These are phyloP conservation scores for Centella asiatica DNA, from an alignment of 129 eudicot species.

Conservation along the genomic window DNA sequence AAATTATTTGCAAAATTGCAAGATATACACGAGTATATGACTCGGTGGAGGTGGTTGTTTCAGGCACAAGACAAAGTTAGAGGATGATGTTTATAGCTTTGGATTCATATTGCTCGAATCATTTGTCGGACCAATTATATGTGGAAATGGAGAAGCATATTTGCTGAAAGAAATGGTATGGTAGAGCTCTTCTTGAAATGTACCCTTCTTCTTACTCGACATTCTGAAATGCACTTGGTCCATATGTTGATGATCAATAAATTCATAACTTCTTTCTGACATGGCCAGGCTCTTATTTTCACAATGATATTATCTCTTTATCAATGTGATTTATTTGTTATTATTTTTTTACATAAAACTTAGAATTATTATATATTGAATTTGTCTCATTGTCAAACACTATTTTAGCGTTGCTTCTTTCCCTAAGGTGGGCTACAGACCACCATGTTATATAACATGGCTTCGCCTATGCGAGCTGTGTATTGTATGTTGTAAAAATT, in stretches of 20 bases:
- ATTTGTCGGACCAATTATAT: constrained; percentile 65
- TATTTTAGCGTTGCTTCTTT: no score
- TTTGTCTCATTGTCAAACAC: no score
- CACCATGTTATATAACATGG: no score
- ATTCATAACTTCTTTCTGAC: background rate
- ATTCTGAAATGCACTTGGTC: background rate
- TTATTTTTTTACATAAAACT: background rate
- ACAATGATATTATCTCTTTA: background rate
- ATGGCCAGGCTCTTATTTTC: background rate
- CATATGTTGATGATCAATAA: background rate
- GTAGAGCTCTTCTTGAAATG: background rate
- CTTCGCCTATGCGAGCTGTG: no score
- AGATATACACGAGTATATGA: background rate
- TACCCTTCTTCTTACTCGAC: background rate
- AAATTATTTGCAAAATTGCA: background rate
- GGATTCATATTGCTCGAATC: constrained; percentile 84
- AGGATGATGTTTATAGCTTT: constrained; percentile 71
- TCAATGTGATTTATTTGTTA: background rate
- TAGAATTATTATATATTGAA: background rate
- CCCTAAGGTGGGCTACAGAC: no score
- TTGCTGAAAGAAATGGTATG: constrained; percentile 75
- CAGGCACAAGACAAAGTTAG: constrained; percentile 62
- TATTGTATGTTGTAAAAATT: no score
- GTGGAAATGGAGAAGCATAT: constrained; percentile 69
- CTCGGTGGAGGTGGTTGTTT: constrained; percentile 3